Evolutionary conservation across 805 yeast species (phyloP).

Genomic region (Blastobotrys muscicola): DNA sequence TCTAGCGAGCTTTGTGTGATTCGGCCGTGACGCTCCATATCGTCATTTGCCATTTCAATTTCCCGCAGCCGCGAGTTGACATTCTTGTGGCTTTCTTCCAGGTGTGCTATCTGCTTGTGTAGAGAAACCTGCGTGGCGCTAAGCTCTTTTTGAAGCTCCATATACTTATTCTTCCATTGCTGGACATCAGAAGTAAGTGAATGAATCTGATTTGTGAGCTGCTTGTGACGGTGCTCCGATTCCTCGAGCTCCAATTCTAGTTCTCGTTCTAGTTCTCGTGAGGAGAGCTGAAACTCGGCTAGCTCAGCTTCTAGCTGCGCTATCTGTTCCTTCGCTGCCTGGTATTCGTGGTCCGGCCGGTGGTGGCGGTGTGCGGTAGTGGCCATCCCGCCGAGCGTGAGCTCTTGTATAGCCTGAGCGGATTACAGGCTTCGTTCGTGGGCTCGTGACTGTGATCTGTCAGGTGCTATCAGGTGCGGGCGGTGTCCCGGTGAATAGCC

Average conservation of each 20-base stretch:
- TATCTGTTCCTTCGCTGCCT: constrained; percentile 25
- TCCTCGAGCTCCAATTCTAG: constrained; percentile 36
- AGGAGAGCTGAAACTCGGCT: constrained; percentile 35
- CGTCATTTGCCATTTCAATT: constrained; percentile 36
- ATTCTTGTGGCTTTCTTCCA: constrained; percentile 25
- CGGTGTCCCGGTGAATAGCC: too few relatives aligned
- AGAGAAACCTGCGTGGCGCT: constrained; percentile 17
- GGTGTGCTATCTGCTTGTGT: constrained; percentile 20
- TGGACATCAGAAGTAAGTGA: constrained; percentile 20
- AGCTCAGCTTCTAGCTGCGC: constrained; percentile 34
- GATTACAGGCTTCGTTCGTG: too few relatives aligned
- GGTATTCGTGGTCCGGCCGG: constrained; percentile 3
- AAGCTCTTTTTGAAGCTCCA: constrained; percentile 23
- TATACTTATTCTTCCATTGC: constrained; percentile 22
- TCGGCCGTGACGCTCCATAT: constrained; percentile 35
- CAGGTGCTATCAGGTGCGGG: too few relatives aligned
- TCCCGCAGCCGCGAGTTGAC: constrained; percentile 30
- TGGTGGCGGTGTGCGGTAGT: too few relatives aligned
- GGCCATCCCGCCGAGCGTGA: too few relatives aligned
- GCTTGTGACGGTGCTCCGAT: constrained; percentile 22
- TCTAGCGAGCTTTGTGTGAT: constrained; percentile 26
- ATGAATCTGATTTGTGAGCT: constrained; percentile 17
- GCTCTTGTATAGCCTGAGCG: too few relatives aligned
- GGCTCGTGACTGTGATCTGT: too few relatives aligned
- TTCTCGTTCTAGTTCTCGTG: constrained; percentile 37